Evolutionary conservation across 2,329 filamentous ascomycete species (phyloP), one percentile per base, ranked within the genome.

Genomic region (Ophiostoma quercus): DNA sequence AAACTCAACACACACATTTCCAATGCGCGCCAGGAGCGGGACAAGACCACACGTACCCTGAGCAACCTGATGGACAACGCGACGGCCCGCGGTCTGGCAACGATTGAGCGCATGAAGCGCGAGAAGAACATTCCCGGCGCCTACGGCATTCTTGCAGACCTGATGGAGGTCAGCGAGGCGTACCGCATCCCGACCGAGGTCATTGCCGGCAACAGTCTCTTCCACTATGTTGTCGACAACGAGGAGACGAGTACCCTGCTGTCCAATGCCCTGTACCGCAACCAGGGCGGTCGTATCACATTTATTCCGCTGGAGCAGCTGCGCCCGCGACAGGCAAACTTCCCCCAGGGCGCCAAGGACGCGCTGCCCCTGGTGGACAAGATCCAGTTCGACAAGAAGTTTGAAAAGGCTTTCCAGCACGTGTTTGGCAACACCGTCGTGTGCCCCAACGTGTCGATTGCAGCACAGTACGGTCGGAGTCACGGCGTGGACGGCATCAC

Each of bases 401-500:
- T 90, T 74, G 92, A 96, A 71, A 90, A 88, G 75, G 95, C 95
- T 0, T 95, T 99, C 78, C 89, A 92, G 76, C 94, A 97, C 77
- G 92, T 99, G 0, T 99, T 99, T 79, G 95, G 94, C 66, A 96
- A 92, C 79, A 95, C 92, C 0, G 92, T 99, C 68, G 90, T 99
- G 70, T 98, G 95, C 74, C 94, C 94, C 2, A 96, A 92, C 74
- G 82, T 99, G 72, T 87, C 91, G 67, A 87, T 97, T 71, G 95
- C 94, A 66, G 88, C 91, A 14, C 93, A 97, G 76, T 97, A 97
- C 77, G 92, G 95, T 29, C 88, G 94, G 76, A 96, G 91, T 75
- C 94, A 98, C 76, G 91, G 91, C 22, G 89, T 98, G 32, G 93
- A 93, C 75, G 94, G 92, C 43, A 97, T 99, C 74, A 99, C 95